Evolutionary conservation across 192 early-diverging fungal genomes (phyloP).

Genomic region (Linderina pennispora): DNA sequence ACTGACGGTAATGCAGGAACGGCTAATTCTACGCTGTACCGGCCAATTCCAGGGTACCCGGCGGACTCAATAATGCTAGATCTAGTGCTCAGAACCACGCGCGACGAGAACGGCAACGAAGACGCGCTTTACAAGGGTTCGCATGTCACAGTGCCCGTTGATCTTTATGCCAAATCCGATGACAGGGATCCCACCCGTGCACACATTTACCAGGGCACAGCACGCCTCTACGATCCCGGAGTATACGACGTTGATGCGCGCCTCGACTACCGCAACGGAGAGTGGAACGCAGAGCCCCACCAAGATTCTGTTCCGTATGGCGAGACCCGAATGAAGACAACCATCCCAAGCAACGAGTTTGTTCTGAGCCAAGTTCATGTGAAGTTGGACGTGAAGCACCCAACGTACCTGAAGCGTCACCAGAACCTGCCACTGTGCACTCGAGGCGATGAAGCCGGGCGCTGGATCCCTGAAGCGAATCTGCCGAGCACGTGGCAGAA

Average conservation of each 20-base stretch:
- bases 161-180: background rate
- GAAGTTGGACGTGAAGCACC: slow-evolving; percentile 2
- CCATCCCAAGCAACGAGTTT: background rate
- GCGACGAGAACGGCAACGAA: background rate
- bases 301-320: slow-evolving; percentile 4
- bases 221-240: slow-evolving; percentile 25
- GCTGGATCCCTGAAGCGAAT: slow-evolving; percentile 25
- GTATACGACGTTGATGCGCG: slow-evolving; percentile 23
- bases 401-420: slow-evolving; percentile 17
- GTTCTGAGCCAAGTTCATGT: slow-evolving; percentile 2
- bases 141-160: slow-evolving; percentile 15
- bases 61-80: slow-evolving; percentile 25
- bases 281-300: slow-evolving; percentile 27
- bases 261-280: slow-evolving; percentile 12
- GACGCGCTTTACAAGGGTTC: slow-evolving; percentile 16
- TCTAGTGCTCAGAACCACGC: slow-evolving; percentile 10
- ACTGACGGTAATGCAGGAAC: background rate
- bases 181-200: background rate
- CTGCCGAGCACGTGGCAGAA: slow-evolving; percentile 6
- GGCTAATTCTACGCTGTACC: background rate
- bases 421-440: slow-evolving; percentile 22
- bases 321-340: slow-evolving; percentile 4
- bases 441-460: slow-evolving; percentile 4
- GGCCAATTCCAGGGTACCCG: slow-evolving; percentile 19
- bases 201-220: slow-evolving; percentile 19